These are phyloP conservation scores for Scenedesmus sp. DNA, from an alignment of 163 green algal genomes.

Conservation along the genomic window DNA sequence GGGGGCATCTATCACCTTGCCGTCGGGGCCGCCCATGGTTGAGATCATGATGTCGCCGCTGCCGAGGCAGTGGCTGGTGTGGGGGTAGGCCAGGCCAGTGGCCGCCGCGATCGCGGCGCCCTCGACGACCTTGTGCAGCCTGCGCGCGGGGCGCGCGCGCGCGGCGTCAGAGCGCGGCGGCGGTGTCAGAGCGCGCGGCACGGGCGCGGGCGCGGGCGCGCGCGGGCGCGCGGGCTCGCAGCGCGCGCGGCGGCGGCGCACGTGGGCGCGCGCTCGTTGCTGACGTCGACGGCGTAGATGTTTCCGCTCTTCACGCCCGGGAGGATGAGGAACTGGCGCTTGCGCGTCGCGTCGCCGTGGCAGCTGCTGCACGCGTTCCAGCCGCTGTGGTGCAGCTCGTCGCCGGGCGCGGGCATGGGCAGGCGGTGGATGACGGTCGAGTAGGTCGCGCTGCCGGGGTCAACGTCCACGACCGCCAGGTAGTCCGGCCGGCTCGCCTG, in stretches of 20 bases:
- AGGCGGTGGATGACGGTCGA: constrained; percentile 81
- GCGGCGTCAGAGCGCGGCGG: constrained; percentile 19
- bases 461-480: constrained; percentile 76
- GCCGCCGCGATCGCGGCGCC: constrained; percentile 56
- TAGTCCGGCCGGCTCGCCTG: constrained; percentile 74
- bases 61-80: constrained; percentile 83
- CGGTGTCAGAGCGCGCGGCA: not conserved
- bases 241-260: not conserved
- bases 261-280: constrained; percentile 14
- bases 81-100: constrained; percentile 70
- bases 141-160: constrained; percentile 57
- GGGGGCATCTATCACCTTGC: too few species aligned
- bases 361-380: constrained; percentile 84
- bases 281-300: constrained; percentile 59
- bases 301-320: constrained; percentile 52
- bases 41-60: constrained; percentile 70
- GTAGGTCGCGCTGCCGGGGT: constrained; percentile 70
- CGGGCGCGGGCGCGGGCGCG: constrained; percentile 9
- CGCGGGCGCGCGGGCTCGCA: not conserved
- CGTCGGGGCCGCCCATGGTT: constrained; percentile 48
- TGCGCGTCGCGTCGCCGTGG: constrained; percentile 54
- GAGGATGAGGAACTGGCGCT: constrained; percentile 62
- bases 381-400: constrained; percentile 89
- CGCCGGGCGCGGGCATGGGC: constrained; percentile 71
- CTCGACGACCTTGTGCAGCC: constrained; percentile 70